Base-by-base conservation (phyloP, 768 basidiomycete genomes). In the Tephrocybe sp. region DNA sequence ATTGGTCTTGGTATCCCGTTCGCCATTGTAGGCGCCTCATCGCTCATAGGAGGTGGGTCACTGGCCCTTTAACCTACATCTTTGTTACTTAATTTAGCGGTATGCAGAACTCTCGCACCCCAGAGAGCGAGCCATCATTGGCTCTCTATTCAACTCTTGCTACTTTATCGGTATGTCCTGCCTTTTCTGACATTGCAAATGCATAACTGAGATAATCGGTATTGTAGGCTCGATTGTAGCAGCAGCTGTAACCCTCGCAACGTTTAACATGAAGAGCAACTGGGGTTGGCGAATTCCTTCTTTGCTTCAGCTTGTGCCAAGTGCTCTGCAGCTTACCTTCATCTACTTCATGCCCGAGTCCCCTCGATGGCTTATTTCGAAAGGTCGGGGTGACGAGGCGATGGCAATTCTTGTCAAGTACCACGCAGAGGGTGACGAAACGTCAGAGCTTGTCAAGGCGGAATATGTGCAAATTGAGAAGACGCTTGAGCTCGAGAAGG, bases 251-350 rank as follows among this genome's bases (percentile, higher is more conserved):
- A 88, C 84, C 0, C 77, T 85, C 20, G 80, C 80, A 9, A 87
- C 87, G 0, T 87, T 86, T 69, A 51, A 68, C 14, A 81, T 86
- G 73, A 42, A 55, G 0, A 76, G 58, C 45, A 74, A 80, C 56
- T 84, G 82, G 83, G 81, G 78, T 13, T 86, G 85, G 85, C 73
- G 84, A n/a, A 83, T 85, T 23, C 84, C 83, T 0, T 79, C 83
- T 13, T 56, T 80, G 33, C 72, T 85, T 4, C 85, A 85, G 62
- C 57, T 77, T 32, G 61, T 72, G 1, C 84, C 84, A 2, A 77
- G 76, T 52, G 30, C 72, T 7, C 62, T 84, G 20, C 84, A 85
- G 53, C 60, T 85, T 32, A 49, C 55, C 31, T 81, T 86, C 64
- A 73, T 85, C 46, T 76, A 66, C 60, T 77, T 81, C 60, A 66